Base-by-base conservation (phyloP, 352 stramenopile genomes). In the Pythium pyrilobum region DNA sequence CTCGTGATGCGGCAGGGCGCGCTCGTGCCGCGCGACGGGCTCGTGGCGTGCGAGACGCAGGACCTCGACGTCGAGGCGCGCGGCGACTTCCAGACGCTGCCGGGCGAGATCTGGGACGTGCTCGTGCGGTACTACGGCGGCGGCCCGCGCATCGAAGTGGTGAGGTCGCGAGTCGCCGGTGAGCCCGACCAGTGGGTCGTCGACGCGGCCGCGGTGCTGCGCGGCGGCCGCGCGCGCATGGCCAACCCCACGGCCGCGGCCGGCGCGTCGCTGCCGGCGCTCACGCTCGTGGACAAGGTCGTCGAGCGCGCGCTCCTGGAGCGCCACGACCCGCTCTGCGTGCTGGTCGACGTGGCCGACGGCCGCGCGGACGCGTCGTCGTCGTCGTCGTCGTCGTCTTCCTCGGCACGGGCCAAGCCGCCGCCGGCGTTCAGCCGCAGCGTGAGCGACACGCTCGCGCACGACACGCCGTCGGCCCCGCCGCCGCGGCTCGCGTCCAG, bases 81-180 rank as follows among this genome's bases (percentile, higher is more conserved):
- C 0, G 55, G 69, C 1, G 79, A 85, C 53, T 90, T 71, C 45
- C 79, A 90, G 52, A 54, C 87, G 21, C 64, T 91, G 27, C 71
- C 80, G 11, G 45, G 68, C 2, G 81, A 91, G 38, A 71, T 91
- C 0, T 91, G 73, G 72, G 77, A 89, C 18, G 81, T 88, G 42
- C 72, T 89, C 28, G 66, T 77, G 31, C 70, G 79, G 18, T 62
- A 87, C 2, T 91, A 91, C 49, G 76, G 81, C 32, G 81, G 81
- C 18, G 72, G 72, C 8, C 81, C 81, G 20, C 83, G 72, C 60
- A 70, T 81, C 39, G 64, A 88, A 16, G 68, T 86, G 8, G 49
- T 87, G 0, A 37, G 41, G 9, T 55, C 65, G 2, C 41, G 74
- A 27, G 43, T 74, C 4, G 42, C 49, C 3, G 49, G 50, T n/a